These are phyloP conservation scores for Fraxinus velutina DNA, from an alignment of 305 asterid genomes.

Conservation along the genomic window DNA sequence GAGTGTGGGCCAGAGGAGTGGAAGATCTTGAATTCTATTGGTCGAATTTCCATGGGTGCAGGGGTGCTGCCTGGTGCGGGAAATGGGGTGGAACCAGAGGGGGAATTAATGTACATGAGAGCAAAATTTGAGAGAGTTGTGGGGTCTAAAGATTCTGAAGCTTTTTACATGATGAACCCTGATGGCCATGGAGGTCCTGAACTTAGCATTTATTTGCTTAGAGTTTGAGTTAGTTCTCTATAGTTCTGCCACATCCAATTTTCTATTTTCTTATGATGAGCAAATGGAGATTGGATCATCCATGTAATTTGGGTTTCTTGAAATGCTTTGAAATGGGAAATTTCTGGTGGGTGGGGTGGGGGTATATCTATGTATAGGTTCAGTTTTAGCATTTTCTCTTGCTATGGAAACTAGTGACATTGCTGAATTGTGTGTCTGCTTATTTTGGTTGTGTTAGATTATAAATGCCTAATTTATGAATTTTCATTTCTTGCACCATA, in stretches of 20 bases:
- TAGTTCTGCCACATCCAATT: not conserved
- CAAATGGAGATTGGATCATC: constrained; percentile 21
- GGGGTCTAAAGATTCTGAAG: constrained; percentile 89
- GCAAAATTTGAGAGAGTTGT: constrained; percentile 93
- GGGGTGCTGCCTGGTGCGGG: constrained; percentile 70
- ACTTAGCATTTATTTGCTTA: constrained; percentile 79
- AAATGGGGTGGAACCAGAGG: constrained; percentile 43
- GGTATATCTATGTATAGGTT: constrained; percentile 44
- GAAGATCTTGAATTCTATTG: constrained; percentile 72
- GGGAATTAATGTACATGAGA: constrained; percentile 89
- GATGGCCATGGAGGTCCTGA: constrained; percentile 97
- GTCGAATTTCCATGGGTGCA: constrained; percentile 92
- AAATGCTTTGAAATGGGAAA: constrained; percentile 17
- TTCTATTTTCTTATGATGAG: not conserved
- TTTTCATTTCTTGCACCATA: not conserved
- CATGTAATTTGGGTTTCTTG: not conserved
- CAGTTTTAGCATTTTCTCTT: constrained; percentile 19
- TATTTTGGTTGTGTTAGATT: not conserved
- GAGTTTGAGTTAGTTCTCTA: constrained; percentile 42
- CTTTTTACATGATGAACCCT: constrained; percentile 96
- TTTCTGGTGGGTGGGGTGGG: constrained; percentile 19
- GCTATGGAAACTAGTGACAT: constrained; percentile 26
- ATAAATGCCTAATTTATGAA: not conserved
- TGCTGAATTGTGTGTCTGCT: constrained; percentile 25
- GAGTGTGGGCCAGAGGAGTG: constrained; percentile 77